phyloP scores from a whole-genome alignment of 495 filamentous ascomycete species.

The Penicillium antarcticum region DNA sequence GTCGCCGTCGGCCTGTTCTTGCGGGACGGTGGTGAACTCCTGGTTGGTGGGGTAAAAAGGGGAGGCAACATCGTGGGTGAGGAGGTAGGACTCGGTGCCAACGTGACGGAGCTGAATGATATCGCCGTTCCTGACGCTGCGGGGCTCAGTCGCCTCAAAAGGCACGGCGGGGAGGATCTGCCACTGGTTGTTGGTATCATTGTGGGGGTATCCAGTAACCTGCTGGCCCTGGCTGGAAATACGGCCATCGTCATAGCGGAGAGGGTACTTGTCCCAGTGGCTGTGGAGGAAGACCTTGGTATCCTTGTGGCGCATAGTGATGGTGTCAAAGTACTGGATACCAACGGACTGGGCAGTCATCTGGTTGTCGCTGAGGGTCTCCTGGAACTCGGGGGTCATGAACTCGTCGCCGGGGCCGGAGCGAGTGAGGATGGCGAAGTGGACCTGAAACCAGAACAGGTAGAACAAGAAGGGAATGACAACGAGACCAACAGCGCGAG shows the following conservation, averaged over 20 bases:
- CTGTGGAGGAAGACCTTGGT: conserved; percentile 95
- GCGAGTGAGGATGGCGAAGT: conserved; percentile 83
- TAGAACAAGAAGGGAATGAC: conserved; percentile 95
- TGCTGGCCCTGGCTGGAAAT: conserved; percentile 98
- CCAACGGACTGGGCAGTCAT: conserved; percentile 82
- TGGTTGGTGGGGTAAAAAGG: conserved; percentile 97
- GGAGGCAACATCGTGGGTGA: conserved; percentile 98
- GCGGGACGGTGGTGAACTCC: conserved; percentile 84
- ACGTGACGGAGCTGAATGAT: conserved; percentile 84
- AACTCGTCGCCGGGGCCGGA: conserved; percentile 98
- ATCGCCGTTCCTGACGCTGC: conserved; percentile 78
- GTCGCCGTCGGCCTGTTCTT: conserved; percentile 70
- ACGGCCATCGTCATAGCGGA: conserved; percentile 95
- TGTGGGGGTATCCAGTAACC: conserved; percentile 95
- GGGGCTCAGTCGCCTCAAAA: conserved; percentile 47
- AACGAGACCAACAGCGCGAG: conserved; percentile 78
- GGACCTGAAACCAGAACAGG: conserved; percentile 99
- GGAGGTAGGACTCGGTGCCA: conserved; percentile 78
- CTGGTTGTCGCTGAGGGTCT: conserved; percentile 89
- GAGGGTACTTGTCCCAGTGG: conserved; percentile 81
- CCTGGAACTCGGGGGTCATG: conserved; percentile 97
- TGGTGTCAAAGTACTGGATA: conserved; percentile 86
- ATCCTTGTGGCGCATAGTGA: conserved; percentile 91
- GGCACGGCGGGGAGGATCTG: conserved; percentile 72
- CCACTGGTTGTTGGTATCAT: conserved; percentile 99